Percentiles rank a stretch among this genome's conserved stretches.
Evolutionary conservation across 441 rosid genomes (phyloP).

Genomic region (Erodium chrysanthum): DNA sequence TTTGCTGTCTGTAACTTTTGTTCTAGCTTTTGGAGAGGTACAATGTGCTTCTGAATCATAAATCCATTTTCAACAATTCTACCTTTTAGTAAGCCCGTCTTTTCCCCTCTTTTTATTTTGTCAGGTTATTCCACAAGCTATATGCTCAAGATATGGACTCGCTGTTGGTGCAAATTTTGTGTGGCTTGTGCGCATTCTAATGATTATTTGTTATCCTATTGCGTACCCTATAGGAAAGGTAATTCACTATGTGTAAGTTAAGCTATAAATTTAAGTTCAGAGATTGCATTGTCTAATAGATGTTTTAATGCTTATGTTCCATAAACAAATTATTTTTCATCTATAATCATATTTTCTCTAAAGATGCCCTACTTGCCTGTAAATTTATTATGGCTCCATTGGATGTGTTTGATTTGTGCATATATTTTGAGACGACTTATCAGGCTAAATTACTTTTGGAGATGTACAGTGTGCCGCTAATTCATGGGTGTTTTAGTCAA

Average conservation of each 20-base stretch:
- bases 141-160: conserved; percentile 57
- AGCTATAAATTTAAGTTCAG: no score
- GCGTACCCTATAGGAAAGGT: conserved; percentile 68
- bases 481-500: no score
- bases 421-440: not conserved
- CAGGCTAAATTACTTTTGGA: not conserved
- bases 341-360: no score
- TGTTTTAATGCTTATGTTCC: no score
- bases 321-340: no score
- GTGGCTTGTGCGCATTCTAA: conserved; percentile 51
- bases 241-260: not conserved
- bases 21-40: conserved; percentile 67
- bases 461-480: no score
- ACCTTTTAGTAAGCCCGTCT: not conserved
- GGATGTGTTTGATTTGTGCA: not conserved
- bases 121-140: conserved; percentile 58
- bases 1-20: conserved; percentile 18
- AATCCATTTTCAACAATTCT: conserved; percentile 9
- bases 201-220: conserved; percentile 50
- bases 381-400: no score
- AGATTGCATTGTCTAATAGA: no score
- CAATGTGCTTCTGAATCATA: conserved; percentile 6
- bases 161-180: conserved; percentile 51
- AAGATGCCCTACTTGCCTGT: no score
- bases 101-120: conserved; percentile 10